Percentiles rank a stretch among this genome's conserved stretches.
phyloP scores from a whole-genome alignment of 257 asterid species.

The Nicotiana attenuata region DNA sequence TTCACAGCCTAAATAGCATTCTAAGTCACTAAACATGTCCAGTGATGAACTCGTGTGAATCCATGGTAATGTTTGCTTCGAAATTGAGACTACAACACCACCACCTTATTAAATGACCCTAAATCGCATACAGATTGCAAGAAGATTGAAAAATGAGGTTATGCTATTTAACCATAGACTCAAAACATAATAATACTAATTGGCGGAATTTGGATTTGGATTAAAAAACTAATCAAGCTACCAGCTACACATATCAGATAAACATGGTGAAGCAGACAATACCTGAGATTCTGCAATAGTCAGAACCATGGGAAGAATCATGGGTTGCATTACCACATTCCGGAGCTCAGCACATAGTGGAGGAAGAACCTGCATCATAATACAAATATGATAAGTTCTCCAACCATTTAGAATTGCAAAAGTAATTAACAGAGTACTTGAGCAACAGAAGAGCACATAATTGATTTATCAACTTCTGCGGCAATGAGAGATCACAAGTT shows the following conservation, averaged over 20 bases:
- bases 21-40: neutral
- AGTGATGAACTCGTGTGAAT: neutral
- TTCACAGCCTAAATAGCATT: neutral
- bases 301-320: constrained; percentile 98
- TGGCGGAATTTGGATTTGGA: neutral
- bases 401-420: constrained; percentile 12
- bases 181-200: neutral
- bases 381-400: constrained; percentile 14
- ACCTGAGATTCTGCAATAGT: constrained; percentile 99
- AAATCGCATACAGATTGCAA: neutral
- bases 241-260: constrained; percentile 8
- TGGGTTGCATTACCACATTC: constrained; percentile 96
- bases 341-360: constrained; percentile 99
- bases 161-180: neutral
- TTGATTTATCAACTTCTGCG: too few relatives aligned
- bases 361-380: constrained; percentile 80
- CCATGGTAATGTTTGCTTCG: neutral
- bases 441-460: neutral
- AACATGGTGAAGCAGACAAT: constrained; percentile 18
- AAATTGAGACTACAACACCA: neutral
- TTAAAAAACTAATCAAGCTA: neutral
- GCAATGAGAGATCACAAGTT: too few relatives aligned
- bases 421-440: constrained; percentile 16
- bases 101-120: neutral
- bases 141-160: neutral